A percentile compares a stretch with the other conserved stretches of the same genome.
phyloP scores from a whole-genome alignment of 1,284 basidiomycete genomes.

The Trichosporon inkin region DNA sequence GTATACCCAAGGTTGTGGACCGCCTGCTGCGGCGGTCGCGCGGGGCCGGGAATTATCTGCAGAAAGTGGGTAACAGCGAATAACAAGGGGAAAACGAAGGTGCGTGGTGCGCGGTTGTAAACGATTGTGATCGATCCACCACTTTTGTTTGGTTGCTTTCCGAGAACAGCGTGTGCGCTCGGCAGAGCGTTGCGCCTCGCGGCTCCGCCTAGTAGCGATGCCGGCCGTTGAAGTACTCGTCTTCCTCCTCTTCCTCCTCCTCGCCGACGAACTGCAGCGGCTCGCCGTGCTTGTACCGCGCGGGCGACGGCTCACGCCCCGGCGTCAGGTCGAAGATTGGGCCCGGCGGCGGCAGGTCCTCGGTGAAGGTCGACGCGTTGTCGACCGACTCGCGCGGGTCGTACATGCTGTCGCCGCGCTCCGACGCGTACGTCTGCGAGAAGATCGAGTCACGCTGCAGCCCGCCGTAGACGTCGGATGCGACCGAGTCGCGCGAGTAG shows the following conservation, averaged over 20 bases:
- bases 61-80: neutral
- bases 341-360: conserved; percentile 32
- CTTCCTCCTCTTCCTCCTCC: conserved; percentile 9
- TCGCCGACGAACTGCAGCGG: conserved; percentile 60
- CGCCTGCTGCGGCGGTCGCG: neutral
- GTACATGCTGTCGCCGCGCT: conserved; percentile 21
- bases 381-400: neutral
- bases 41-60: neutral
- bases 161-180: too few relatives aligned
- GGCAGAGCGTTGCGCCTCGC: neutral
- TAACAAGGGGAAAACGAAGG: neutral
- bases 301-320: conserved; percentile 61
- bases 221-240: neutral
- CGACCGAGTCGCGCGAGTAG: conserved; percentile 8
- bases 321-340: conserved; percentile 53
- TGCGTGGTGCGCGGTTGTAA: too few relatives aligned
- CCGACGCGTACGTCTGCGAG: conserved; percentile 18
- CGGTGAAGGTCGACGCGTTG: neutral
- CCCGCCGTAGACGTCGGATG: conserved; percentile 15
- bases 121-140: too few relatives aligned
- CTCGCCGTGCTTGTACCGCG: conserved; percentile 75
- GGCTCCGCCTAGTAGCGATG: neutral
- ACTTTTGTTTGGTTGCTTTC: too few relatives aligned
- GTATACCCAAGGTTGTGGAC: neutral
- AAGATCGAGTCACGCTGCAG: conserved; percentile 17